Conservation (phyloP, 257 asterid genomes). For the Jacaranda mimosifolia region DNA sequence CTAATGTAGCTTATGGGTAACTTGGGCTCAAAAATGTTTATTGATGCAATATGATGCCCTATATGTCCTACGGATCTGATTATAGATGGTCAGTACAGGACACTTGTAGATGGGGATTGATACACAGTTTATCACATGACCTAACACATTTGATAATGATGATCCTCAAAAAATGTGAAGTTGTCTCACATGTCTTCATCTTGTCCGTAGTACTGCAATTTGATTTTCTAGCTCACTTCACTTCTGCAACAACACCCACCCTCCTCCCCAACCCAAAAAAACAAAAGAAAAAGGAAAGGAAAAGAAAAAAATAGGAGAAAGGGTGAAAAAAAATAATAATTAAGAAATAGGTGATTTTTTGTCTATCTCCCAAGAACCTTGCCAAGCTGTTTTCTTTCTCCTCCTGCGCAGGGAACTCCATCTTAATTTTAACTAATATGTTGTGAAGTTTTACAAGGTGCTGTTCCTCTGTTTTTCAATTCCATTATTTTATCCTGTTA, state of each 20-base stretch:
- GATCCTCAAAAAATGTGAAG: background rate
- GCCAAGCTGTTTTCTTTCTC: background rate
- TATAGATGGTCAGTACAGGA: background rate
- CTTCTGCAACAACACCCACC: background rate
- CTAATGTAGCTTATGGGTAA: constrained; percentile 14
- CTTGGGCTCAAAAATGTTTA: background rate
- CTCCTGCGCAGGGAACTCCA: background rate
- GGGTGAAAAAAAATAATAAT: too few relatives aligned
- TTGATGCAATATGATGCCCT: background rate
- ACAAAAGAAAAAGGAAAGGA: too few relatives aligned
- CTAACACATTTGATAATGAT: background rate
- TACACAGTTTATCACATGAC: background rate
- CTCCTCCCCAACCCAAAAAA: background rate
- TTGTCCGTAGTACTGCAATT: background rate
- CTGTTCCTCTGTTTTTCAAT: constrained; percentile 9
- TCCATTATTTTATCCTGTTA: constrained; percentile 24
- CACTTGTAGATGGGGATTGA: background rate
- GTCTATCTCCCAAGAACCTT: too few relatives aligned
- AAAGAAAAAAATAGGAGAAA: too few relatives aligned
- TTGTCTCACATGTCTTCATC: background rate
- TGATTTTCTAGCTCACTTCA: background rate
- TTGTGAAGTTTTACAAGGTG: constrained; percentile 19
- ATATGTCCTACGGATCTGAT: too few relatives aligned
- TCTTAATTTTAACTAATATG: constrained; percentile 9
- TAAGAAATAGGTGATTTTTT: too few relatives aligned